Percentiles rank a stretch among this genome's conserved stretches.
These are phyloP conservation scores for Mortierella claussenii DNA, from an alignment of 192 early-diverging fungal genomes.

Conservation along the genomic window DNA sequence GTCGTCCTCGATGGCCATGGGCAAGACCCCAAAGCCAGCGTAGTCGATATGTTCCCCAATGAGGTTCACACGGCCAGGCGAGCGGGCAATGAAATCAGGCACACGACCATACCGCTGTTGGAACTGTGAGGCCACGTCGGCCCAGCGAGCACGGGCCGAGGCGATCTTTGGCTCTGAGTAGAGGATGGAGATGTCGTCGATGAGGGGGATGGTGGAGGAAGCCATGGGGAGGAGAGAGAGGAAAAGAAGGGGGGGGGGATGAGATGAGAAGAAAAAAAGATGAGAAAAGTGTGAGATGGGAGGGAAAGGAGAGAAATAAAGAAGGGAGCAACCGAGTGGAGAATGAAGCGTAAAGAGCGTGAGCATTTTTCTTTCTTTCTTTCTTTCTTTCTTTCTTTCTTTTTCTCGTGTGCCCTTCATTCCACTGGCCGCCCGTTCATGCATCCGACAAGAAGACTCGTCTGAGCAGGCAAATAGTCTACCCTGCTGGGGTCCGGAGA, in stretches of 20 bases:
- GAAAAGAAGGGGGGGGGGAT: background rate
- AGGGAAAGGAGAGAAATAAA: conserved; percentile 9
- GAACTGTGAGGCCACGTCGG: conserved; percentile 60
- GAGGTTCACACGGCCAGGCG: conserved; percentile 95
- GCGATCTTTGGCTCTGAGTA: conserved; percentile 44
- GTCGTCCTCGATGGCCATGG: conserved; percentile 93
- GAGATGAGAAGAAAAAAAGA: background rate
- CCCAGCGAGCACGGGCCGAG: conserved; percentile 61
- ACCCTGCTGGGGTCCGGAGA: too few species aligned
- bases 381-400: too few species aligned
- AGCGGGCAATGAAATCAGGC: conserved; percentile 87
- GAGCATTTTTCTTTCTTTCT: too few species aligned
- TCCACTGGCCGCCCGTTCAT: too few species aligned
- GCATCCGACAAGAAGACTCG: too few species aligned
- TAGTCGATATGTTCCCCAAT: conserved; percentile 99
- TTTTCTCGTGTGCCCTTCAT: too few species aligned
- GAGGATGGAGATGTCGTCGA: conserved; percentile 47
- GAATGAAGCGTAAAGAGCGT: too few species aligned
- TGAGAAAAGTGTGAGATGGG: background rate
- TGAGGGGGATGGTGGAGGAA: conserved; percentile 28
- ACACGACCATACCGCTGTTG: conserved; percentile 59
- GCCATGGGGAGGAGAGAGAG: conserved; percentile 3
- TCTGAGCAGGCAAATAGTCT: too few species aligned
- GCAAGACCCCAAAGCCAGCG: conserved; percentile 92
- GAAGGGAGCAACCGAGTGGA: background rate